These are phyloP conservation scores for Simplicillium sp. DNA, from an alignment of 2,329 filamentous ascomycete species.

Conservation along the genomic window DNA sequence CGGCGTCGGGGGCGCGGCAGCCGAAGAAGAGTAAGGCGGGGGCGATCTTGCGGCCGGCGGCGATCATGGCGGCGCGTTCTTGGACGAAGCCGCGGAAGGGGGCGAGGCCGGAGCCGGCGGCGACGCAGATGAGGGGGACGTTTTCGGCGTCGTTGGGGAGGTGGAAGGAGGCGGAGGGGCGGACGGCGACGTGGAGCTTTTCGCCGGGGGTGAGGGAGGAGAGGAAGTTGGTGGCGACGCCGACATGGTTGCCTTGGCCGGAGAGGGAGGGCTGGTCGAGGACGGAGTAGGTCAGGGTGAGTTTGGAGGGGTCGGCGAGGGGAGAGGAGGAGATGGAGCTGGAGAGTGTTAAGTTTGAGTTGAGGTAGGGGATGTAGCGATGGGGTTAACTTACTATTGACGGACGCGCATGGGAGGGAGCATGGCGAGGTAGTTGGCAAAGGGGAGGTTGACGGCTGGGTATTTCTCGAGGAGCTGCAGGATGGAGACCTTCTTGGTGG, in stretches of 20 bases:
- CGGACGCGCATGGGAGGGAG: slow-evolving; percentile 68
- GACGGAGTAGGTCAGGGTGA: slow-evolving; percentile 60
- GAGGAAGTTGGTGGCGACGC: slow-evolving; percentile 54
- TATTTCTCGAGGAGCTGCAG: slow-evolving; percentile 63
- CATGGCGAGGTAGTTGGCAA: slow-evolving; percentile 60
- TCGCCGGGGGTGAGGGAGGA: slow-evolving; percentile 34
- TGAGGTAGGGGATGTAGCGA: slow-evolving; percentile 19
- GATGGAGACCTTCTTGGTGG: slow-evolving; percentile 50
- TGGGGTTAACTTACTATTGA: slow-evolving; percentile 43
- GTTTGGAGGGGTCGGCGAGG: slow-evolving; percentile 42
- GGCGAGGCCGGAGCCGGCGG: slow-evolving; percentile 46
- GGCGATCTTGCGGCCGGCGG: slow-evolving; percentile 42
- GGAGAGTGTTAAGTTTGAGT: slow-evolving; percentile 20
- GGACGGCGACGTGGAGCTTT: slow-evolving; percentile 39
- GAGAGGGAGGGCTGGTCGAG: slow-evolving; percentile 46
- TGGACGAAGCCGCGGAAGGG: slow-evolving; percentile 56
- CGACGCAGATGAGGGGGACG: slow-evolving; percentile 41
- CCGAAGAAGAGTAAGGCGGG: slow-evolving; percentile 42
- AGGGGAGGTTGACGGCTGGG: slow-evolving; percentile 47
- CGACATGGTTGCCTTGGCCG: slow-evolving; percentile 39
- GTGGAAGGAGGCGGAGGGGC: slow-evolving; percentile 34
- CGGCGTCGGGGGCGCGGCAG: slow-evolving; percentile 32
- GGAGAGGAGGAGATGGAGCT: slow-evolving; percentile 68
- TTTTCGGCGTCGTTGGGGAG: slow-evolving; percentile 34
- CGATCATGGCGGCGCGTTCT: slow-evolving; percentile 45